phyloP scores from a whole-genome alignment of 441 rosid genomes.

The Melastoma candidum region DNA sequence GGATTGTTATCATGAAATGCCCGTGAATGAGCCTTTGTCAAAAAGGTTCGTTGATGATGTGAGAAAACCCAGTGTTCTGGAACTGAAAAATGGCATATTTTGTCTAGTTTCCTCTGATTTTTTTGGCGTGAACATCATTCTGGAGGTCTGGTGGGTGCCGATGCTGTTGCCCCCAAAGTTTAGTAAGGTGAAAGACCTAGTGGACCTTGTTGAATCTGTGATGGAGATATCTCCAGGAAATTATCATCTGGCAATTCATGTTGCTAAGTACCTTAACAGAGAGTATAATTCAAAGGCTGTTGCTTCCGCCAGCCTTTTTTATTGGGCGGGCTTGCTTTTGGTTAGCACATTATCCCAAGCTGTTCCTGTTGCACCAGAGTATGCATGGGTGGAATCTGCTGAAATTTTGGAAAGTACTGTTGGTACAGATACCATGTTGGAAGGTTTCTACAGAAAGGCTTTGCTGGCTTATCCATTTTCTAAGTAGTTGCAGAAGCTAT shows the following conservation, averaged over 20 bases:
- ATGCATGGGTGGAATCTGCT: slow-evolving; percentile 69
- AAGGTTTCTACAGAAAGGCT: slow-evolving; percentile 57
- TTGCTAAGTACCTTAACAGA: slow-evolving; percentile 36
- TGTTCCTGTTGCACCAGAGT: slow-evolving; percentile 76
- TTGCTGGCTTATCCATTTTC: slow-evolving; percentile 68
- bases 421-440: slow-evolving; percentile 28
- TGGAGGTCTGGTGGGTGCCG: slow-evolving; percentile 73
- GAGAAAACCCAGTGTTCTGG: slow-evolving; percentile 50
- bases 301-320: slow-evolving; percentile 36
- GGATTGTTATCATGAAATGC: slow-evolving; percentile 34
- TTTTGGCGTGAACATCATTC: slow-evolving; percentile 46
- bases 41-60: slow-evolving; percentile 51
- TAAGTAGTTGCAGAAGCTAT: slow-evolving; percentile 39
- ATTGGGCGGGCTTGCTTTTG: slow-evolving; percentile 64
- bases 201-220: slow-evolving; percentile 71
- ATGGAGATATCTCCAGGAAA: slow-evolving; percentile 57
- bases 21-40: slow-evolving; percentile 42
- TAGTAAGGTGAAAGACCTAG: slow-evolving; percentile 46
- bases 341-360: slow-evolving; percentile 50
- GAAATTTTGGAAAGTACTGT: slow-evolving; percentile 30
- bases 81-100: slow-evolving; percentile 44
- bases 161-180: slow-evolving; percentile 54
- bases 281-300: slow-evolving; percentile 16
- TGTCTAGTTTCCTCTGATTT: slow-evolving; percentile 47
- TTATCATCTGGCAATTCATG: slow-evolving; percentile 57